Evolutionary conservation across 148 eudicot genomes (phyloP).

Genomic region (Oxyria digyna): DNA sequence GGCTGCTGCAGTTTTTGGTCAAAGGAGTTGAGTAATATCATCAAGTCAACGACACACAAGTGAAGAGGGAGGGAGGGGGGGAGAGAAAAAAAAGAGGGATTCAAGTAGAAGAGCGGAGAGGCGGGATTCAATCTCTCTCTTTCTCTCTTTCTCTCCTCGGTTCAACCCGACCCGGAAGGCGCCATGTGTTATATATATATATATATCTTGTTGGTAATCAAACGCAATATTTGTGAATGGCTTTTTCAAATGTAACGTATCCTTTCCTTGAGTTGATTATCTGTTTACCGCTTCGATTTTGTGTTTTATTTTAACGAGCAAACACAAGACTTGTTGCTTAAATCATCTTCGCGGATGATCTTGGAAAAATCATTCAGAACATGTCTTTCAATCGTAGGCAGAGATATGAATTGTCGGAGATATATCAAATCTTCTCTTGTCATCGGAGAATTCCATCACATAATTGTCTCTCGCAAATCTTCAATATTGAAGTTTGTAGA

Average conservation of each 20-base stretch:
- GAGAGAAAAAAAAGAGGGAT: background rate
- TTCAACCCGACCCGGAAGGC: background rate
- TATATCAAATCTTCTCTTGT: no score
- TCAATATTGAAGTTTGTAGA: no score
- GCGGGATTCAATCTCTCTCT: background rate
- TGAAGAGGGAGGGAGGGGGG: background rate
- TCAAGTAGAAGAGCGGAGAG: constrained; percentile 1
- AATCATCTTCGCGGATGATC: no score
- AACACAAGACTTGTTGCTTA: no score
- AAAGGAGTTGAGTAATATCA: background rate
- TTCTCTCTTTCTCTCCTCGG: background rate
- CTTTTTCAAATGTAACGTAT: background rate
- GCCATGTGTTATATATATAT: background rate
- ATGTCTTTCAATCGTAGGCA: no score
- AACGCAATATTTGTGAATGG: background rate
- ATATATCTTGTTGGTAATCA: background rate
- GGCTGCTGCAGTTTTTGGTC: background rate
- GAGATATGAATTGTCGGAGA: no score
- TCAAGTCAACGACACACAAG: background rate
- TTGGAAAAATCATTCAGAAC: no score
- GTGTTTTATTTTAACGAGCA: no score
- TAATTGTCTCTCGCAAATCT: no score
- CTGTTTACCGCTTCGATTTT: background rate
- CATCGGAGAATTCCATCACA: no score
- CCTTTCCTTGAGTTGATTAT: background rate